Evolutionary conservation across 768 basidiomycete genomes (phyloP).

Genomic region (Lepiota subincarnata): DNA sequence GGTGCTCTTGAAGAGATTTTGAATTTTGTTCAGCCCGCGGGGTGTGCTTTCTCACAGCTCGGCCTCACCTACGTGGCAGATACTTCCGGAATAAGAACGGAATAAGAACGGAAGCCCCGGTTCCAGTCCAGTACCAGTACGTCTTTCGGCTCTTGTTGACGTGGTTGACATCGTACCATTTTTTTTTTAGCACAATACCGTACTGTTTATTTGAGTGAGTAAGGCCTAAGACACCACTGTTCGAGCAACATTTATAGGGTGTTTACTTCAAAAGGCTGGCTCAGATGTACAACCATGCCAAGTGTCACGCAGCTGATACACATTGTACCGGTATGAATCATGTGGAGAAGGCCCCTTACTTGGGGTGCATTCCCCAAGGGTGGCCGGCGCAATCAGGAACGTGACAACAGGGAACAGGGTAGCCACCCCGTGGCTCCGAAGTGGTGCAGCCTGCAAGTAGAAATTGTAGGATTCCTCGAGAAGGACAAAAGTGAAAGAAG

Average conservation of each 20-base stretch:
- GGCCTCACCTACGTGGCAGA: not conserved
- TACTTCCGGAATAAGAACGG: not conserved
- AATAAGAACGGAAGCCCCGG: too few relatives aligned
- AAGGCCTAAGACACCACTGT: too few relatives aligned
- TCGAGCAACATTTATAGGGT: too few relatives aligned
- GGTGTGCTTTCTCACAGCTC: not conserved
- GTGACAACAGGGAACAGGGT: conserved; percentile 6
- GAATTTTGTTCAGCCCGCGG: conserved; percentile 1
- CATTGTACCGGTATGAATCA: too few relatives aligned
- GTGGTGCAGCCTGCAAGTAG: not conserved
- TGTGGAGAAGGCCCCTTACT: not conserved
- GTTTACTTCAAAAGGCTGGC: too few relatives aligned
- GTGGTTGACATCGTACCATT: not conserved
- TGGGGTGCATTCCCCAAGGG: not conserved
- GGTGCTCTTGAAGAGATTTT: not conserved
- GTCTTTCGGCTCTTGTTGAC: not conserved
- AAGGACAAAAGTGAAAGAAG: too few relatives aligned
- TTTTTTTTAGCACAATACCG: not conserved
- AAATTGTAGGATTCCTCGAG: not conserved
- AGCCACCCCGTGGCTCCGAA: not conserved
- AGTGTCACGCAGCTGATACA: too few relatives aligned
- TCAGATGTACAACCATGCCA: too few relatives aligned
- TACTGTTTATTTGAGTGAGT: too few relatives aligned
- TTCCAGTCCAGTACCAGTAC: too few relatives aligned
- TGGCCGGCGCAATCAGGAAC: not conserved